Conservation (phyloP, 202 grass and related monocot species). For the Digitaria exilis region DNA sequence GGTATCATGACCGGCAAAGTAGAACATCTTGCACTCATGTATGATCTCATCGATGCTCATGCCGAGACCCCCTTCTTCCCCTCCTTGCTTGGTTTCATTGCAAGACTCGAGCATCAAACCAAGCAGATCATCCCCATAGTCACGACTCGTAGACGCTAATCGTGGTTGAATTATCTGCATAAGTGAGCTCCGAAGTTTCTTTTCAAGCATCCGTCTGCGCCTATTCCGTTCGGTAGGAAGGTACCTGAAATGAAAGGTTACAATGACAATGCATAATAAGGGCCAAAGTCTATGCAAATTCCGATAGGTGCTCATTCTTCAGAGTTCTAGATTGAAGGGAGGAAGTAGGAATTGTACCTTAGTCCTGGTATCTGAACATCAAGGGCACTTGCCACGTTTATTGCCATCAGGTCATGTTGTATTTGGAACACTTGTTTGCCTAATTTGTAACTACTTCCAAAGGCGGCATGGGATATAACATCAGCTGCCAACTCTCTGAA, state of each 20-base stretch:
- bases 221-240: conserved; percentile 44
- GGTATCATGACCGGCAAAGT: conserved; percentile 55
- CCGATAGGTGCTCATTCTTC: neutral
- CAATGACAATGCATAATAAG: neutral
- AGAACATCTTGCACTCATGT: conserved; percentile 65
- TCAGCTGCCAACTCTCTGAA: conserved; percentile 55
- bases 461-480: conserved; percentile 52
- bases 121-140: conserved; percentile 48
- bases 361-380: conserved; percentile 46
- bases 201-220: conserved; percentile 43
- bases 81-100: conserved; percentile 7
- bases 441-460: conserved; percentile 42
- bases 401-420: conserved; percentile 37
- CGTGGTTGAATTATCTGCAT: conserved; percentile 40
- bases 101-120: conserved; percentile 55
- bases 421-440: conserved; percentile 57
- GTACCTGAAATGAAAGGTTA: conserved; percentile 34
- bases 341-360: conserved; percentile 37
- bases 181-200: conserved; percentile 32
- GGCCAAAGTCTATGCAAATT: neutral
- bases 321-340: neutral
- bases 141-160: neutral
- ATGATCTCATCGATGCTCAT: conserved; percentile 63
- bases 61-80: neutral
- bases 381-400: conserved; percentile 15